Evolutionary conservation across 164 flowering plant genomes (phyloP), one percentile per base, ranked within the genome.

Genomic region (Annona cherimola): DNA sequence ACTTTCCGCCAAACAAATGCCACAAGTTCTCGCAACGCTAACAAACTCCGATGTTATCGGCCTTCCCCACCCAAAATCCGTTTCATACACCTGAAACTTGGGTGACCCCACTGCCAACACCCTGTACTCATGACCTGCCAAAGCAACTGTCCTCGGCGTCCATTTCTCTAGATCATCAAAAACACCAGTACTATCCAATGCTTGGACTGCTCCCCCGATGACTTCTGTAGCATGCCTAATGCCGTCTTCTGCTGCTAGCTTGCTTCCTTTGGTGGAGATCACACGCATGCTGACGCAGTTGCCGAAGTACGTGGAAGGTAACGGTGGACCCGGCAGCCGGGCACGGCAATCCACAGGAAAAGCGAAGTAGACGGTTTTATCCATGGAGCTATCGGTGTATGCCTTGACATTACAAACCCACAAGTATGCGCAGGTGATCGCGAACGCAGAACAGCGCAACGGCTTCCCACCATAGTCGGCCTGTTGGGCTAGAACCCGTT

Each of bases 31-130:
- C 7, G 73, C 83, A 1, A 79, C 74, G 0, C 83, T 79, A 19
- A 71, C 62, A 4, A 76, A 8, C 68, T 83, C 87, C 3, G 57
- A 75, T 75, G 74, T 79, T 64, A 43, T 66, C 0, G 86, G 86
- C 59, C 74, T 72, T n/a, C 86, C 86, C 83, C 83, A 84, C 20
- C 84, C 86, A 26, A 80, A 84, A 81, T 87, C 83, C 4, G 72
- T 67, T 44, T 71, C 82, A 42, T 85, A 85, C 12, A 81, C 64
- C 50, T 64, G 70, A 16, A 85, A 78, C 55, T 72, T 69, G 5
- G 85, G 78, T 7, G 90, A 87, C 18, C 86, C 88, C 82, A 20
- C 35, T 6, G 14, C 78, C 80, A 1, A 43, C 59, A 12, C 74
- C 4, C 3, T 39, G 19, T 19, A 44, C 74, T 7, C 63, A 1